Conservation (phyloP, 495 filamentous ascomycete species). For the Penicillium bialowiezense region DNA sequence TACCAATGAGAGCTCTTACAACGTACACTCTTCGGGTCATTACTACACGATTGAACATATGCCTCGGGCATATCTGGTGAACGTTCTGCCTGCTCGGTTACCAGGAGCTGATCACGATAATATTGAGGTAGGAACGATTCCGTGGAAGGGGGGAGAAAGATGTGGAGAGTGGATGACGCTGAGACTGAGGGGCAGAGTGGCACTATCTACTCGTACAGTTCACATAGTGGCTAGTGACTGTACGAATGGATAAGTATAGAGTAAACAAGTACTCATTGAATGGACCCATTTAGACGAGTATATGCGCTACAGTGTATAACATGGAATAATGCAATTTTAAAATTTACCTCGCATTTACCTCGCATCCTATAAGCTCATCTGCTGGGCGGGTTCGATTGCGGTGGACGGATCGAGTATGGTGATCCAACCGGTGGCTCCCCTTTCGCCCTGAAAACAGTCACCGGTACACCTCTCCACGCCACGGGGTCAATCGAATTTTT, state of each 20-base stretch:
- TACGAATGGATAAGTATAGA: too few relatives aligned
- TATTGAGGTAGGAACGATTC: background rate
- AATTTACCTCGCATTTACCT: too few relatives aligned
- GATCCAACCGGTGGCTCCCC: conserved; percentile 14
- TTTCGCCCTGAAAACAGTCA: conserved; percentile 26
- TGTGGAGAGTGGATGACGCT: conserved; percentile 18
- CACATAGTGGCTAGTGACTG: too few relatives aligned
- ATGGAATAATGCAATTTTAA: background rate
- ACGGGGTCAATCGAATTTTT: conserved; percentile 18
- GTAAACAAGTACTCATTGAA: background rate
- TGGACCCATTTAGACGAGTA: too few relatives aligned
- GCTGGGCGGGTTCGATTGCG: conserved; percentile 9
- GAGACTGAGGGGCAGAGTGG: conserved; percentile 22
- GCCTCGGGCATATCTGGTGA: conserved; percentile 30
- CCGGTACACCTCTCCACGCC: conserved; percentile 12
- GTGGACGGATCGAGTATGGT: conserved; percentile 21
- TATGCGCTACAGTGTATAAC: background rate
- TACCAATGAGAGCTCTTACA: conserved; percentile 31
- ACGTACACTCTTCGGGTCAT: conserved; percentile 20
- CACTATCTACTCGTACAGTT: too few relatives aligned
- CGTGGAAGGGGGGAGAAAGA: conserved; percentile 3
- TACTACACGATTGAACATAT: too few relatives aligned
- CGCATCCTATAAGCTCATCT: background rate
- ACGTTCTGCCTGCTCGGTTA: conserved; percentile 32
- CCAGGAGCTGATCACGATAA: conserved; percentile 10